Evolutionary conservation across 148 eudicot genomes (phyloP).

Genomic region (Silene conica): DNA sequence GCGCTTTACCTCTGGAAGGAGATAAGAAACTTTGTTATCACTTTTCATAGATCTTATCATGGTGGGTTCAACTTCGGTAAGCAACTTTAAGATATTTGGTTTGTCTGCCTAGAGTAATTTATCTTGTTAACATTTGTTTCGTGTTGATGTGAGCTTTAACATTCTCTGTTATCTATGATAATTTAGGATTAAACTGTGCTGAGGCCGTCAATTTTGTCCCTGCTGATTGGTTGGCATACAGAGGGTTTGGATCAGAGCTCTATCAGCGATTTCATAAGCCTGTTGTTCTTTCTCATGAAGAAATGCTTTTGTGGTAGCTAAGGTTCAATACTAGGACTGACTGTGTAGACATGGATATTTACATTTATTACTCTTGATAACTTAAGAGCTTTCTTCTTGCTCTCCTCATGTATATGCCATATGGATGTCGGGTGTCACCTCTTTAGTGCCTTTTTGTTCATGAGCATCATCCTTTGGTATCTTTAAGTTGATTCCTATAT

Average conservation of each 20-base stretch:
- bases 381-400: background rate
- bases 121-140: background rate
- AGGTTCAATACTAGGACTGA: slow-evolving; percentile 45
- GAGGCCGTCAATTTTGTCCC: slow-evolving; percentile 99
- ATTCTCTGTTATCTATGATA: slow-evolving; percentile 17
- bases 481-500: background rate
- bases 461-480: background rate
- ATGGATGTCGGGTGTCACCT: background rate
- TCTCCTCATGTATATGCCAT: background rate
- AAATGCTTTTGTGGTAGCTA: slow-evolving; percentile 84
- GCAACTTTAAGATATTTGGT: slow-evolving; percentile 19
- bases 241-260: slow-evolving; percentile 90
- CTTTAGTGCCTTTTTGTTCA: background rate
- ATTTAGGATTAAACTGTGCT: slow-evolving; percentile 94
- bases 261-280: slow-evolving; percentile 82
- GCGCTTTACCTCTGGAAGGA: slow-evolving; percentile 51
- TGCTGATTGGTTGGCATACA: slow-evolving; percentile 99
- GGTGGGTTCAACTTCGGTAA: slow-evolving; percentile 96
- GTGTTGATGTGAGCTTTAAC: slow-evolving; percentile 15
- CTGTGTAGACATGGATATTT: background rate
- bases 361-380: background rate
- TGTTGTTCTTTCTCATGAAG: slow-evolving; percentile 94
- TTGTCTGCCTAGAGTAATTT: slow-evolving; percentile 5
- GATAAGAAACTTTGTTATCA: slow-evolving; percentile 96
- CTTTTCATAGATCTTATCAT: slow-evolving; percentile 97